These are phyloP conservation scores for Terana coerulea DNA, from an alignment of 768 basidiomycete species.

Conservation along the genomic window DNA sequence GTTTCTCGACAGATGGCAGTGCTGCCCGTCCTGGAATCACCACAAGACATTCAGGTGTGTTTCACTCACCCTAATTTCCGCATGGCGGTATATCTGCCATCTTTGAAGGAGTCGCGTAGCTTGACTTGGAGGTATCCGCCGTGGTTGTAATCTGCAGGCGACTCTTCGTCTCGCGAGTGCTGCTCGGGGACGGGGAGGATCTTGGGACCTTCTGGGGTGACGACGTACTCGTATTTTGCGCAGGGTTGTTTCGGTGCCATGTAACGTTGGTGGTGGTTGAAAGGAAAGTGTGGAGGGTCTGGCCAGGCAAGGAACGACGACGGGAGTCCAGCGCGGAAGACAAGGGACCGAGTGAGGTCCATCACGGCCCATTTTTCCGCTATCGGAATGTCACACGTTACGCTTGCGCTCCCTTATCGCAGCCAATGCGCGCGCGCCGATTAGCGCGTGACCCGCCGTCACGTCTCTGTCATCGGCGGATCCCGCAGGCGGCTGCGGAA, in stretches of 20 bases:
- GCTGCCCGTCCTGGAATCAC: not conserved
- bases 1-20: slow-evolving; percentile 6
- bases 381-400: slow-evolving; percentile 8
- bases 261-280: slow-evolving; percentile 18
- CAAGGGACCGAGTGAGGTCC: not conserved
- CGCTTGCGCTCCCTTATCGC: slow-evolving; percentile 4
- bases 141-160: slow-evolving; percentile 77
- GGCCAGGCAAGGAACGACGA: slow-evolving; percentile 5
- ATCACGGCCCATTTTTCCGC: slow-evolving; percentile 1
- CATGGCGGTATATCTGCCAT: slow-evolving; percentile 79
- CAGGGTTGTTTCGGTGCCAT: slow-evolving; percentile 70
- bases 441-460: slow-evolving; percentile 3
- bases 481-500: not conserved
- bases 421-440: slow-evolving; percentile 1
- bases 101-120: slow-evolving; percentile 79
- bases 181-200: slow-evolving; percentile 67
- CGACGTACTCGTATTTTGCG: slow-evolving; percentile 73
- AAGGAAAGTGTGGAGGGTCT: not conserved
- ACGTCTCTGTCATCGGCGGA: not conserved
- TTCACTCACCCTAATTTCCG: slow-evolving; percentile 79
- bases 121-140: slow-evolving; percentile 66
- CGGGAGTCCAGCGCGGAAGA: slow-evolving; percentile 4
- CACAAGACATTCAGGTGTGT: slow-evolving; percentile 3
- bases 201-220: slow-evolving; percentile 62
- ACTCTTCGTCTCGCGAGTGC: slow-evolving; percentile 72